Evolutionary conservation across 2,329 filamentous ascomycete species (phyloP), one percentile per base, ranked within the genome.

Genomic region (Microcera coccophila): DNA sequence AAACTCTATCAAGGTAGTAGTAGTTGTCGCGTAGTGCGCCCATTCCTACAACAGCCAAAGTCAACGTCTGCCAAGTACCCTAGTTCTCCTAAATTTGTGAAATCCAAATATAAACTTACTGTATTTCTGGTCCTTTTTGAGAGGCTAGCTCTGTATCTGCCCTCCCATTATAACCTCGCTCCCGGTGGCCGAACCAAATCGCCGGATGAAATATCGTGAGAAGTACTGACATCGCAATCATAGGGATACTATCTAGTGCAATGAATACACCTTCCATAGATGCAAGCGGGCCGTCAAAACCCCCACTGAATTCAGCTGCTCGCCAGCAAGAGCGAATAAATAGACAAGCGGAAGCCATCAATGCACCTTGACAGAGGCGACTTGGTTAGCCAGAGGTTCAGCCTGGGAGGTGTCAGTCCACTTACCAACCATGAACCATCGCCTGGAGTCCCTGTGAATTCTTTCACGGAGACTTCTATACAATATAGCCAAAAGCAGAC

Each of bases 311-410:
- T 31, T 54, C 51, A 4, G 49, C 45, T 2, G 43, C 45, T 3
- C 50, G 43, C 46, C 45, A 51, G 33, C 50, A 47, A 3, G 45
- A 53, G 28, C 48, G 41, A 12, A 49, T 31, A 35, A 53, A 49
- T 4, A 51, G 42, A 12, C 50, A 51, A 8, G 36, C 39, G 1
- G 45, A 45, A 3, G 50, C 45, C 4, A 43, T 17, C 1, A 43
- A 41, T 12, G 41, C 36, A 21, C 41, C 46, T 47, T 28, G 9
- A 28, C 9, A 28, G 32, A 4, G 20, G 22, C 18, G 19, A 32
- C 11, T 22, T 11, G 9, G n/a, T 31, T 4, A 15, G 21, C 17
- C 7, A 22, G n/a, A 5, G 17, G 22, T 9, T 17, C 2, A 39
- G 9, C 14, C 14, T 28, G 9, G 9, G 9, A 9, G 9, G 9